Evolutionary conservation across 768 basidiomycete genomes (phyloP), one percentile per base, ranked within the genome.

Genomic region (Phylloporus arenicola): DNA sequence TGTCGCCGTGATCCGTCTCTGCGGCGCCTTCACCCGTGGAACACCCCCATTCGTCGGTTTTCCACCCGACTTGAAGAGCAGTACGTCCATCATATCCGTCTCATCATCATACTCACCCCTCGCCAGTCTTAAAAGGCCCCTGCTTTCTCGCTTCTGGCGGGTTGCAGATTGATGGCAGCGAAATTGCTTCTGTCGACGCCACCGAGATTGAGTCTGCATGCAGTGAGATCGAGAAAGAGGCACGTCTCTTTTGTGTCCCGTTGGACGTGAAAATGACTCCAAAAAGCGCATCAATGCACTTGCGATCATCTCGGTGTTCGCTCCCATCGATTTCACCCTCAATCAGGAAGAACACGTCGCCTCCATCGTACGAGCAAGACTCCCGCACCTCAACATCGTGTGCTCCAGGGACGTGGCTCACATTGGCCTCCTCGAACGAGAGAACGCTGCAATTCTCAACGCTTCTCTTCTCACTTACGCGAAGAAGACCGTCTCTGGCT

Each of bases 381-480:
- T 78, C 33, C 63, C 64, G 9, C 64, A 68, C 42, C 64, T 71
- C 39, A 72, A 80, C 47, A 67, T 83, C 43, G 76, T 81, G 37
- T 75, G 77, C 44, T 78, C 79, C 24, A 75, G 76, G 43, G 75
- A 80, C 47, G 81, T 82, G 37, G 81, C 76, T 8, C 76, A 78
- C 58, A 70, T 82, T 20, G 80, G 81, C 30, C 70, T 84, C 45
- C 64, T 84, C 14, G 80, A 83, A 54, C 74, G 84, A 39, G 84
- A 85, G 60, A 85, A 86, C 48, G 84, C 84, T 0, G 65, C 81
- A 13, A 84, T 86, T 52, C 72, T 84, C 52, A 86, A 85, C 54
- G 82, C 82, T 1, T 79, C 83, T 3, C 75, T 85, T 56, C 71
- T 81, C 31, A 64, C 72, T 27, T 85, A 80, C 62, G 83, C 84